A percentile compares a stretch with the other conserved stretches of the same genome.
Conservation (phyloP, 2,329 filamentous ascomycete genomes). For the Raffaelea arxii region DNA sequence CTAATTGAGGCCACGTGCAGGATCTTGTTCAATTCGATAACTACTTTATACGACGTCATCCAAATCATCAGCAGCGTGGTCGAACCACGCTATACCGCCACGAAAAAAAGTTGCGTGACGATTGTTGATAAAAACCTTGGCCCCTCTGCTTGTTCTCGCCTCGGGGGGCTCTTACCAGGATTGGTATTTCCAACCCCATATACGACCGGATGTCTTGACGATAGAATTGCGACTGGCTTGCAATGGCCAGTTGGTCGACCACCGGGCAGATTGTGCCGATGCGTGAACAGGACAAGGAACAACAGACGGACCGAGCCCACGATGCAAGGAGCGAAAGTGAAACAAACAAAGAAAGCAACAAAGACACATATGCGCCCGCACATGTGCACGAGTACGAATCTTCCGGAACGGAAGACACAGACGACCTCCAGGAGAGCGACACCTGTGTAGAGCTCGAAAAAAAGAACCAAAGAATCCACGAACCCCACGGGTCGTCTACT, state of each 20-base stretch:
- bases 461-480: not conserved
- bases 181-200: constrained; percentile 1
- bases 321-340: not conserved
- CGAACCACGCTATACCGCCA: not conserved
- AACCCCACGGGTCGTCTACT: no score
- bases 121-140: not conserved
- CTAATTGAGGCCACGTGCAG: no score
- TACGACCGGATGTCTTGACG: constrained; percentile 7
- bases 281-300: constrained; percentile 3
- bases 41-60: no score
- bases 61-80: no score
- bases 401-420: not conserved
- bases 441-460: not conserved
- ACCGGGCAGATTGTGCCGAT: constrained; percentile 9
- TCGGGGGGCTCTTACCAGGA: not conserved
- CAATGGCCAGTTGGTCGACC: constrained; percentile 14
- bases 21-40: no score
- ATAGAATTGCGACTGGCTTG: constrained; percentile 9
- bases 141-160: not conserved
- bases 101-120: not conserved
- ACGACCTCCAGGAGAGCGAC: not conserved
- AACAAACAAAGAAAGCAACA: not conserved
- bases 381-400: not conserved
- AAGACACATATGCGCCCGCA: no score
- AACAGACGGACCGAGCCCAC: no score